A percentile compares a stretch with the other conserved stretches of the same genome.
These are phyloP conservation scores for Pseudocercospora ulei DNA, from an alignment of 2,329 filamentous ascomycete genomes.

Conservation along the genomic window DNA sequence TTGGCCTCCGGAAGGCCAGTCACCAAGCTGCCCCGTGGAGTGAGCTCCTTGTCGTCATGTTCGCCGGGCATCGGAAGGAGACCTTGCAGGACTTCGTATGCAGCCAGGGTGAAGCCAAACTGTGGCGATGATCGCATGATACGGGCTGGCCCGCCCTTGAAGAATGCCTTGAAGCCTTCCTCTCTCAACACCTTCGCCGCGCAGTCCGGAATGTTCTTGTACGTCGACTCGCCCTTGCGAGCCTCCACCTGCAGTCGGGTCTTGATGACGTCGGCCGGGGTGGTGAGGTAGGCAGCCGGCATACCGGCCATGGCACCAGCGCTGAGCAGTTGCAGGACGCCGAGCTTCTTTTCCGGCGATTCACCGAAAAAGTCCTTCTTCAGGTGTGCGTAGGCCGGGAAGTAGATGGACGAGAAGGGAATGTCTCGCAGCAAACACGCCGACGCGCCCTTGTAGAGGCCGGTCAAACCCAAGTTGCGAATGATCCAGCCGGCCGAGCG, in stretches of 20 bases:
- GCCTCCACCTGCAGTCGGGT: slow-evolving; percentile 95
- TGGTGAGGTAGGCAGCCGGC: slow-evolving; percentile 69
- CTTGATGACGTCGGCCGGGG: slow-evolving; percentile 98
- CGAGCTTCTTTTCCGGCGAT: slow-evolving; percentile 73
- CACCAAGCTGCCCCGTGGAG: slow-evolving; percentile 47
- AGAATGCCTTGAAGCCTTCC: slow-evolving; percentile 93
- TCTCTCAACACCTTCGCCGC: slow-evolving; percentile 75
- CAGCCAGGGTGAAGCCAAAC: slow-evolving; percentile 93
- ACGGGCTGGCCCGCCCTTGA: slow-evolving; percentile 94
- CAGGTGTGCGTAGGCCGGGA: slow-evolving; percentile 89
- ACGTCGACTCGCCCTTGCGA: slow-evolving; percentile 82
- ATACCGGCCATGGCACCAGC: slow-evolving; percentile 72
- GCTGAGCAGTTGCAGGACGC: slow-evolving; percentile 79
- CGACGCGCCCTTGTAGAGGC: slow-evolving; percentile 91
- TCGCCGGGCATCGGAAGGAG: slow-evolving; percentile 67
- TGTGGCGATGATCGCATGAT: slow-evolving; percentile 92
- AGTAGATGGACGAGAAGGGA: slow-evolving; percentile 97
- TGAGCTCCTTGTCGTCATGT: slow-evolving; percentile 43
- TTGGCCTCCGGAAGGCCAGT: slow-evolving; percentile 55
- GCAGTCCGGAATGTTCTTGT: slow-evolving; percentile 77
- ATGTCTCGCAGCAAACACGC: slow-evolving; percentile 93
- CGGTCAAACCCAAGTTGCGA: slow-evolving; percentile 82
- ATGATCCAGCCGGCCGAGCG: slow-evolving; percentile 98
- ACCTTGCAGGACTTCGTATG: slow-evolving; percentile 84
- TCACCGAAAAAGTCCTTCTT: slow-evolving; percentile 94